Conservation (phyloP, 768 basidiomycete species). For the Lentinula raphanica region DNA sequence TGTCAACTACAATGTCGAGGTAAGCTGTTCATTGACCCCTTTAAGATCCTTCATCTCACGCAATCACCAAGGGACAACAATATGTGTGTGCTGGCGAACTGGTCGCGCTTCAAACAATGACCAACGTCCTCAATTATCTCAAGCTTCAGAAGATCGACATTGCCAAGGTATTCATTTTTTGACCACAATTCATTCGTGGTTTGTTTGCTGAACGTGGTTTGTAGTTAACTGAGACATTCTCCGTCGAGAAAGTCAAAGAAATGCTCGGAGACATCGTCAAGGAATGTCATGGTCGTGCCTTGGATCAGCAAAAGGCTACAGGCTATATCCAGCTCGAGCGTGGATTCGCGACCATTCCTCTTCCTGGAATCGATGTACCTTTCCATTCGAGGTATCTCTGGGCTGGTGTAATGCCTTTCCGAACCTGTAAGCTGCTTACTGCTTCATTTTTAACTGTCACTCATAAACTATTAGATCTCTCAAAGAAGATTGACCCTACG, state of each 20-base stretch:
- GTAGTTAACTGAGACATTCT: conserved; percentile 82
- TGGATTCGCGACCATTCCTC: conserved; percentile 92
- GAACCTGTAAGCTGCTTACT: conserved; percentile 67
- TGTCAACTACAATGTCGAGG: conserved; percentile 94
- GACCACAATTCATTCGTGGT: too few relatives aligned
- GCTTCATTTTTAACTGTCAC: conserved; percentile 1
- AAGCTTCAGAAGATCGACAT: conserved; percentile 97
- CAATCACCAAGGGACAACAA: conserved; percentile 80
- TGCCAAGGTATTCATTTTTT: conserved; percentile 52
- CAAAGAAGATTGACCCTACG: conserved; percentile 93
- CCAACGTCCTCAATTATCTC: conserved; percentile 93
- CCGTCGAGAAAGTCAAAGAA: conserved; percentile 91
- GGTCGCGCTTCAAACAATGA: conserved; percentile 86
- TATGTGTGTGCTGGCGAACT: conserved; percentile 99
- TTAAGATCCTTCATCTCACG: not conserved
- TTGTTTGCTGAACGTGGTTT: conserved; percentile 3
- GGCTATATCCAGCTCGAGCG: conserved; percentile 94
- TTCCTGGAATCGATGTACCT: conserved; percentile 97
- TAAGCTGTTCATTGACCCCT: conserved; percentile 24
- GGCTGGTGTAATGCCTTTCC: conserved; percentile 97
- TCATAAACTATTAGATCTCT: conserved; percentile 56
- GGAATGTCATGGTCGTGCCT: conserved; percentile 69
- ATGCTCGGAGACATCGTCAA: conserved; percentile 92
- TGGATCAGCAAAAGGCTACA: conserved; percentile 72
- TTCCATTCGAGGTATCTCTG: conserved; percentile 99